Percentiles rank a stretch among this genome's conserved stretches.
Conservation (phyloP, 1,139 yeast species). For the Suhomyces kunorum region DNA sequence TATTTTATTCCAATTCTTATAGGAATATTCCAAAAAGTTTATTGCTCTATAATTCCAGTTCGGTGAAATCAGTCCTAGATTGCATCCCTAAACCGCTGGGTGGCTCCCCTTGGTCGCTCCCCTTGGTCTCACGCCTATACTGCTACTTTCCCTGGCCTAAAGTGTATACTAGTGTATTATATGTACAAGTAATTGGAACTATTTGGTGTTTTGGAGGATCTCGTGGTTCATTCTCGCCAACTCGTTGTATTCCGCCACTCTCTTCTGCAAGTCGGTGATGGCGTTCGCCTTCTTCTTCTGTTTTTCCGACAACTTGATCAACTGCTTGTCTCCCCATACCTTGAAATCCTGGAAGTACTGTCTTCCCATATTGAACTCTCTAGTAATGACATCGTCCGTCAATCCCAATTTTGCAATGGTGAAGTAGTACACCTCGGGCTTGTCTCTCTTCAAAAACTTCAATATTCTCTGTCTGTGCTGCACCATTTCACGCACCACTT, state of each 20-base stretch:
- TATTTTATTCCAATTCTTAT: no score
- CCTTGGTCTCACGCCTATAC: no score
- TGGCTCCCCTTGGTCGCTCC: no score
- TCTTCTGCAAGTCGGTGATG: constrained; percentile 39
- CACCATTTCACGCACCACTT: constrained; percentile 74
- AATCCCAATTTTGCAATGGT: constrained; percentile 85
- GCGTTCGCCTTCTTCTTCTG: constrained; percentile 40
- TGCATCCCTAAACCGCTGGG: no score
- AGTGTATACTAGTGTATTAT: constrained; percentile 10
- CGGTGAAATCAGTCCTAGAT: no score
- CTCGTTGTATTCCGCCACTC: constrained; percentile 42
- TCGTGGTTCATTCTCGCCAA: constrained; percentile 44
- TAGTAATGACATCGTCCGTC: constrained; percentile 72
- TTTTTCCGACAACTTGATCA: constrained; percentile 47
- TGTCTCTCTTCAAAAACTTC: constrained; percentile 74
- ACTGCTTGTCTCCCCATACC: constrained; percentile 69
- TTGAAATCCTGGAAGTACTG: constrained; percentile 82
- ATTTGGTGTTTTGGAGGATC: constrained; percentile 18
- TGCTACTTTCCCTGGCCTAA: not conserved
- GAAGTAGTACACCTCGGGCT: constrained; percentile 83
- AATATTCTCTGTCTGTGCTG: constrained; percentile 85
- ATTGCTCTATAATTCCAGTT: no score
- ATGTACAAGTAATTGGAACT: constrained; percentile 10
- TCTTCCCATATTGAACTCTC: constrained; percentile 83
- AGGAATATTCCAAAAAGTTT: no score